Percentiles rank a stretch among this genome's conserved stretches.
Evolutionary conservation across 768 basidiomycete genomes (phyloP).

Genomic region (Lactarius akahatsu): DNA sequence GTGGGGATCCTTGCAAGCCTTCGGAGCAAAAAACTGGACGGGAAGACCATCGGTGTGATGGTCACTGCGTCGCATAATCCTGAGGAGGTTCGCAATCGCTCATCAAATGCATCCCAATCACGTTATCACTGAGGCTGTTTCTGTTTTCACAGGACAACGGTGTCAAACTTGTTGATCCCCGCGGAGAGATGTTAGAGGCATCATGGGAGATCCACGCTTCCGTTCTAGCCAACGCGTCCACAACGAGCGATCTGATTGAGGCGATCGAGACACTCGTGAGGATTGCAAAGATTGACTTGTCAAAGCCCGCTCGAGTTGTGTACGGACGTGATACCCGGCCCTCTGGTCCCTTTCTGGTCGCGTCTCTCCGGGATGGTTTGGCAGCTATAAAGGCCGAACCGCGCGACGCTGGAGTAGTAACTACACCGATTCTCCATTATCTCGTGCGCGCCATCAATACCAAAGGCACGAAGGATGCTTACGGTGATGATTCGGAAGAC

Average conservation of each 20-base stretch:
- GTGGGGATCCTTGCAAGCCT: slow-evolving; percentile 88
- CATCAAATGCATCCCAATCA: slow-evolving; percentile 2
- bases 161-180: slow-evolving; percentile 96
- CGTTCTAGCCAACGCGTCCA: slow-evolving; percentile 75
- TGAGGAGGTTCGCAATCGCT: slow-evolving; percentile 60
- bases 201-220: slow-evolving; percentile 93
- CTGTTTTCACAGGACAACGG: slow-evolving; percentile 79
- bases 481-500: slow-evolving; percentile 76
- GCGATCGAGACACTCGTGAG: slow-evolving; percentile 62
- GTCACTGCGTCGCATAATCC: slow-evolving; percentile 99
- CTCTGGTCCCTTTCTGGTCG: slow-evolving; percentile 72
- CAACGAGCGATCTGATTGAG: slow-evolving; percentile 68
- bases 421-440: slow-evolving; percentile 95
- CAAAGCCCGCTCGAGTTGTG: slow-evolving; percentile 76
- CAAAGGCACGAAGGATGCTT: slow-evolving; percentile 70
- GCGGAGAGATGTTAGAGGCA: slow-evolving; percentile 94
- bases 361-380: slow-evolving; percentile 81
- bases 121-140: slow-evolving; percentile 17
- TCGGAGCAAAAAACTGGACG: slow-evolving; percentile 87
- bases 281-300: slow-evolving; percentile 70
- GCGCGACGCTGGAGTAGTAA: slow-evolving; percentile 80
- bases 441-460: slow-evolving; percentile 89
- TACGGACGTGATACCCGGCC: slow-evolving; percentile 94
- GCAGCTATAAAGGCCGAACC: slow-evolving; percentile 64
- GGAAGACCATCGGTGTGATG: slow-evolving; percentile 95